Evolutionary conservation across 495 filamentous ascomycete species (phyloP).

Genomic region (Penicillium lividum): DNA sequence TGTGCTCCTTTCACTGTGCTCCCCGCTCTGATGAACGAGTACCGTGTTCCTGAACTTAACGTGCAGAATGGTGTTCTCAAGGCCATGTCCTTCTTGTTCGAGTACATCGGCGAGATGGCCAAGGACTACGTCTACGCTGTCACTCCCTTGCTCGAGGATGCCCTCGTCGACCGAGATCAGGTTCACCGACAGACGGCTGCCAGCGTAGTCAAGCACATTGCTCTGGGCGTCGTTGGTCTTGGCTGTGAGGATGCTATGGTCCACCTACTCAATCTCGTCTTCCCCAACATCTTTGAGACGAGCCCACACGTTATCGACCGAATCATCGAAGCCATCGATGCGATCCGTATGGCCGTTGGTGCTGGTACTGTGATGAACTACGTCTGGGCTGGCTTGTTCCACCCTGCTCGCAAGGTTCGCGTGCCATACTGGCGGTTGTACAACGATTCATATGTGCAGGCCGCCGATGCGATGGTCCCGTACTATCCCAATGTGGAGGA

Average conservation of each 20-base stretch:
- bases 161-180: slow-evolving; percentile 96
- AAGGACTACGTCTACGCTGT: slow-evolving; percentile 99
- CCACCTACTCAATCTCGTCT: slow-evolving; percentile 92
- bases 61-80: slow-evolving; percentile 99
- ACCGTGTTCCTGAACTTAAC: slow-evolving; percentile 96
- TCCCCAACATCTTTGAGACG: slow-evolving; percentile 98
- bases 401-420: slow-evolving; percentile 91
- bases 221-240: slow-evolving; percentile 90
- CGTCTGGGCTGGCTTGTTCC: slow-evolving; percentile 95
- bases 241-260: slow-evolving; percentile 99
- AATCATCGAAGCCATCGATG: slow-evolving; percentile 94
- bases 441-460: slow-evolving; percentile 95
- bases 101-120: slow-evolving; percentile 99
- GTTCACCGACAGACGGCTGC: slow-evolving; percentile 97
- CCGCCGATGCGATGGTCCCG: slow-evolving; percentile 90
- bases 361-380: slow-evolving; percentile 94
- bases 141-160: slow-evolving; percentile 95
- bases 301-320: slow-evolving; percentile 98
- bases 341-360: slow-evolving; percentile 91
- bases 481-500: slow-evolving; percentile 87
- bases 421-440: slow-evolving; percentile 93
- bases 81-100: slow-evolving; percentile 94
- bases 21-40: slow-evolving; percentile 99
- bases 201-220: slow-evolving; percentile 94
- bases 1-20: slow-evolving; percentile 98